Percentiles rank a stretch among this genome's conserved stretches.
These are phyloP conservation scores for Amylocarpus encephaloides DNA, from an alignment of 2,329 filamentous ascomycete genomes.

Conservation along the genomic window DNA sequence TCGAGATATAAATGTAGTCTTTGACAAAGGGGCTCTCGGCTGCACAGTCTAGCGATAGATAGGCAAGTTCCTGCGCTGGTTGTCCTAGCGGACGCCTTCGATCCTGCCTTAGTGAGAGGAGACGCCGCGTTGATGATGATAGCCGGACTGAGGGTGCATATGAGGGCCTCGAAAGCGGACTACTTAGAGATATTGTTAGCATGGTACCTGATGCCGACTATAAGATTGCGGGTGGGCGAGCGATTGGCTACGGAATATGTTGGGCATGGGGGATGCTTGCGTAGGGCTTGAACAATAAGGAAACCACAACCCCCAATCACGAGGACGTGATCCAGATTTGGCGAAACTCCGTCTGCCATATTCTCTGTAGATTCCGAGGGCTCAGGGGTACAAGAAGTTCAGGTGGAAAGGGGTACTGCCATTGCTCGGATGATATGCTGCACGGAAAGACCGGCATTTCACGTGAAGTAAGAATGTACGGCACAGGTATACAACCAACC, in stretches of 20 bases:
- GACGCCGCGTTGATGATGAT: constrained; percentile 11
- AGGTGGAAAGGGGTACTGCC: no score
- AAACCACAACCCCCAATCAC: constrained; percentile 11
- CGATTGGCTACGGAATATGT: constrained; percentile 3
- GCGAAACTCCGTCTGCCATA: no score
- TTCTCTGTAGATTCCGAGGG: no score
- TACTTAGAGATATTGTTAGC: not conserved
- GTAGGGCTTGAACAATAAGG: constrained; percentile 6
- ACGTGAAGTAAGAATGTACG: no score
- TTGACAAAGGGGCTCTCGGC: not conserved
- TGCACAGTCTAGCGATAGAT: not conserved
- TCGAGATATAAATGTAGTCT: constrained; percentile 4
- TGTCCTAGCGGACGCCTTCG: not conserved
- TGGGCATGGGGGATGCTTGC: not conserved
- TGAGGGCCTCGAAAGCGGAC: not conserved
- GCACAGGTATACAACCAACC: no score
- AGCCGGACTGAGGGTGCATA: constrained; percentile 3
- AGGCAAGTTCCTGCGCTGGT: not conserved
- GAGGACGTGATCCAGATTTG: no score
- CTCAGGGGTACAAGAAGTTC: no score
- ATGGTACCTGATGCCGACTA: not conserved
- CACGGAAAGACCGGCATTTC: no score
- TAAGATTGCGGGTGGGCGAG: not conserved
- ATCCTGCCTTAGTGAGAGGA: not conserved
- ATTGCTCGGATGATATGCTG: no score